phyloP scores from a whole-genome alignment of 371 early-diverging fungal species.

The Choanephora cucurbitarum region DNA sequence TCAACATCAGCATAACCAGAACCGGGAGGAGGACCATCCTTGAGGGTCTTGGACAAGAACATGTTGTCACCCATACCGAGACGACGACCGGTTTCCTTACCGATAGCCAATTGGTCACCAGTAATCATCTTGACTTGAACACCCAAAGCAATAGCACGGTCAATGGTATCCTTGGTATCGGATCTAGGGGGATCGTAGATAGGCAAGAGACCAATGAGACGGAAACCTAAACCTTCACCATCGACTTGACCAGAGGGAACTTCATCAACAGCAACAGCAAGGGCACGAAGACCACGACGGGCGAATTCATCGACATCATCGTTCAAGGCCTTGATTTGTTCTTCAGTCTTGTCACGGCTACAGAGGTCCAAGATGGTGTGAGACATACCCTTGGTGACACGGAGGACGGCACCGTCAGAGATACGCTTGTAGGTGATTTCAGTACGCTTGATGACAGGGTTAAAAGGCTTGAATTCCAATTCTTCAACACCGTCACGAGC shows the following conservation, averaged over 20 bases:
- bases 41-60: slow-evolving; percentile 67
- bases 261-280: slow-evolving; percentile 68
- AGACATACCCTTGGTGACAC: slow-evolving; percentile 68
- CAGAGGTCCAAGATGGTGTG: slow-evolving; percentile 65
- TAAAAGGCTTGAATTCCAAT: slow-evolving; percentile 75
- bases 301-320: slow-evolving; percentile 71
- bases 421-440: slow-evolving; percentile 66
- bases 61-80: slow-evolving; percentile 67
- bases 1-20: slow-evolving; percentile 72
- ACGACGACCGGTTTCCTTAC: slow-evolving; percentile 75
- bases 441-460: slow-evolving; percentile 82
- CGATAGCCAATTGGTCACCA: slow-evolving; percentile 88
- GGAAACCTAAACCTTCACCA: slow-evolving; percentile 55
- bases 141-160: slow-evolving; percentile 77
- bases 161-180: slow-evolving; percentile 76
- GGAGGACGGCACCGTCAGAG: slow-evolving; percentile 55
- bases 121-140: slow-evolving; percentile 92
- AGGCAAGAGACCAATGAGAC: slow-evolving; percentile 64
- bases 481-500: slow-evolving; percentile 61
- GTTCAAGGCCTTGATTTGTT: slow-evolving; percentile 36
- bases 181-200: slow-evolving; percentile 85
- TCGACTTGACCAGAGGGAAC: slow-evolving; percentile 46
- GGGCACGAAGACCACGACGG: slow-evolving; percentile 72
- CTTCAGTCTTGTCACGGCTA: slow-evolving; percentile 60
- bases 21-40: slow-evolving; percentile 60